Base-by-base conservation (phyloP, 768 basidiomycete genomes). In the Russula brevipes region DNA sequence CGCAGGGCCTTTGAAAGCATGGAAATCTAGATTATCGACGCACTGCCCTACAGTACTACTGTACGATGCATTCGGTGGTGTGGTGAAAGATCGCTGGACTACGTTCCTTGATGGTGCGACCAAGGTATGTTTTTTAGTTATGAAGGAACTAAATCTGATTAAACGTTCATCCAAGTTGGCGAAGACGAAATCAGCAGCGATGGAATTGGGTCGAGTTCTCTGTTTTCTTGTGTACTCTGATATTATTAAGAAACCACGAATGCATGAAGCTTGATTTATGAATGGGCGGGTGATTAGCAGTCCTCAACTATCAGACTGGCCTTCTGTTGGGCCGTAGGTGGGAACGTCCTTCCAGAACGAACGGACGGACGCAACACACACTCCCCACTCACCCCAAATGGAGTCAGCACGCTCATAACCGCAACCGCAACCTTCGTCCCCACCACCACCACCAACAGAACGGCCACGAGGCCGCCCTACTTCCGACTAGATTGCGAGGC, bases 11-110 rank as follows among this genome's bases (percentile, higher is more conserved):
- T 7, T 54, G 53, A 54, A 14, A 38, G 53, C 38, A 54, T 54
- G 53, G 53, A 54, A 24, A 7, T 54, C 39, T 24, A 54, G 53
- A 41, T 30, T 54, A 54, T 54, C 53, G 53, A 10, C 14, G 53
- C 39, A 54, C 30, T 11, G 39, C 53, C 39, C 39, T 54, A 24
- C 53, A 41, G 39, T 24, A 54, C n/a, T 54, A 54, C 39, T 24
- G 24, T 24, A 24, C 24, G 38, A 54, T 41, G 19, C 53, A 17
- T 54, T 54, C 53, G 38, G 53, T 54, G 53, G n/a, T 30, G n/a
- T 54, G n/a, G 53, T 38, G 12, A 39, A 41, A 17, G n/a, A 19
- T 24, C 14, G 12, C n/a, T 54, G 24, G 38, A 54, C 38, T 24
- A 17, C 2, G n/a, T 54, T 24, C 53, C 38, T 54, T 41, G 39